These are phyloP conservation scores for Populus euphratica DNA, from an alignment of 345 rosid genomes.

Conservation along the genomic window DNA sequence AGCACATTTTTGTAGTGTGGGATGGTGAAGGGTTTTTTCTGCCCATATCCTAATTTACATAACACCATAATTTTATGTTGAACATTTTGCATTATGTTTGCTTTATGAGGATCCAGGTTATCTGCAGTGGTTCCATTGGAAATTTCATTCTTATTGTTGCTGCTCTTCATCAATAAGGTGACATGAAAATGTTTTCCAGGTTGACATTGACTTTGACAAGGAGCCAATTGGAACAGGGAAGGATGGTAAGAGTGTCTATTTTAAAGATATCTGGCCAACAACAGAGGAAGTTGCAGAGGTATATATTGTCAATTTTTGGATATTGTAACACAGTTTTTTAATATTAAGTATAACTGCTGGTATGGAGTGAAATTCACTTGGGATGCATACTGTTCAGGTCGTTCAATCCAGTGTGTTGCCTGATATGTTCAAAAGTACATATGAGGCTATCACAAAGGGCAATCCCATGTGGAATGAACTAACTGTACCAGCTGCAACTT, in stretches of 20 bases:
- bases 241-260: constrained; percentile 72
- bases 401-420: constrained; percentile 94
- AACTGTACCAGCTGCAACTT: constrained; percentile 50
- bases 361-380: constrained; percentile 10
- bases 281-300: constrained; percentile 92
- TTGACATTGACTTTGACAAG: constrained; percentile 85
- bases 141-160: not conserved
- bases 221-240: constrained; percentile 91
- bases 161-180: not conserved
- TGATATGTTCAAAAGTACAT: constrained; percentile 88
- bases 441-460: constrained; percentile 90
- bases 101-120: not conserved
- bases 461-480: constrained; percentile 91
- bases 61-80: not conserved
- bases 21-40: too few species aligned
- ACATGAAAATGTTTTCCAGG: constrained; percentile 43
- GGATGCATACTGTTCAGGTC: constrained; percentile 41
- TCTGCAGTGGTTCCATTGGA: not conserved
- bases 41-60: not conserved
- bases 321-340: not conserved
- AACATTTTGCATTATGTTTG: not conserved
- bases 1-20: too few species aligned
- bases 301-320: constrained; percentile 5
- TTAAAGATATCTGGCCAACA: constrained; percentile 95
- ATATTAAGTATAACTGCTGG: constrained; percentile 8